Conservation (phyloP, 148 eudicot species). For the Rhododendron kiyosumense region DNA sequence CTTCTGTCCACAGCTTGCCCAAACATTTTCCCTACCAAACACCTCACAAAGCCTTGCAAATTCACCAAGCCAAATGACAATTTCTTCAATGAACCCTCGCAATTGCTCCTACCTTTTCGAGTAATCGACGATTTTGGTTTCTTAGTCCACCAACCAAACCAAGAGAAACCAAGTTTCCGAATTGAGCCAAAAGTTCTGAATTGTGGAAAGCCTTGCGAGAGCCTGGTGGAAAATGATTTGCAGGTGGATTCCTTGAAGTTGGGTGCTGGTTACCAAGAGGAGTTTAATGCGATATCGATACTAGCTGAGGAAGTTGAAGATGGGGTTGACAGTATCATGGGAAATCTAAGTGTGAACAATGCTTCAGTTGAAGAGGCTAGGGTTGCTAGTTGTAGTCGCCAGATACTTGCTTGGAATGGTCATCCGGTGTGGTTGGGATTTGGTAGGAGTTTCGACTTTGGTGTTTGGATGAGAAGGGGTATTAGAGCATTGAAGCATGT, state of each 20-base stretch:
- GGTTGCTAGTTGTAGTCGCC: neutral
- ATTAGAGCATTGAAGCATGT: slow-evolving; percentile 34
- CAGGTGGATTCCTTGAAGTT: slow-evolving; percentile 12
- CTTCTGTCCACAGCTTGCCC: slow-evolving; percentile 92
- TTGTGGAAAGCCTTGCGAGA: slow-evolving; percentile 30
- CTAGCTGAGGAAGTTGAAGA: slow-evolving; percentile 77
- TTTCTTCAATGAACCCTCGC: slow-evolving; percentile 40
- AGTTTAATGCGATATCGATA: slow-evolving; percentile 57
- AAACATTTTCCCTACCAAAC: slow-evolving; percentile 64
- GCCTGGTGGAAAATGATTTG: slow-evolving; percentile 21
- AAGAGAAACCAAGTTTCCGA: slow-evolving; percentile 35
- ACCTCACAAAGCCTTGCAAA: slow-evolving; percentile 51
- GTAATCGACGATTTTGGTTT: slow-evolving; percentile 27
- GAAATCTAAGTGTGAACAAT: slow-evolving; percentile 33
- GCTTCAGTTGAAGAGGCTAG: slow-evolving; percentile 5
- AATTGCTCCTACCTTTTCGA: slow-evolving; percentile 61
- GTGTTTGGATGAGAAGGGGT: slow-evolving; percentile 47
- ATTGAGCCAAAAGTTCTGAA: slow-evolving; percentile 24
- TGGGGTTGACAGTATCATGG: slow-evolving; percentile 87
- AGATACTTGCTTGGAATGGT: slow-evolving; percentile 45
- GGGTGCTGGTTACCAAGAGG: neutral
- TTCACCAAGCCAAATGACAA: slow-evolving; percentile 32
- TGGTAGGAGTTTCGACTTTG: slow-evolving; percentile 35
- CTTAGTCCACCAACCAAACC: slow-evolving; percentile 27
- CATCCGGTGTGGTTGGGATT: slow-evolving; percentile 69